Base-by-base conservation (phyloP, 345 rosid genomes). In the Garcia nutans region DNA sequence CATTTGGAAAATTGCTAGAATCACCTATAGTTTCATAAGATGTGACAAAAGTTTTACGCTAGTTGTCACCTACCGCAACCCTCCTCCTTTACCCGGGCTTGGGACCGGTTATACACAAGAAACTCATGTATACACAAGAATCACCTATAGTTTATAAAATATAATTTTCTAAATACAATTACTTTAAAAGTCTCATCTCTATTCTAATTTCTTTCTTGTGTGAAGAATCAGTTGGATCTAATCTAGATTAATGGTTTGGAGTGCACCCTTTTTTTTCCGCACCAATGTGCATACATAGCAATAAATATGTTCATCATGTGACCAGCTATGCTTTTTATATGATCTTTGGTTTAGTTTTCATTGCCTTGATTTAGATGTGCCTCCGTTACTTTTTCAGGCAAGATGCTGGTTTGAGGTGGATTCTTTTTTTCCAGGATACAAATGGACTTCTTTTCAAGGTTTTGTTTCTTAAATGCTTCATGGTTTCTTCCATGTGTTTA, bases 381-480 rank as follows among this genome's bases (percentile, higher is more conserved):
- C 67, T 31, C 68, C 47, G 59, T 75, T 76, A 74, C 62, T 56
- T 77, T 78, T 76, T 63, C 85, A 96, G 99, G 99, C 87, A 59
- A 59, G 87, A 83, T 76, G 84, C 89, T 80, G 98, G 96, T 76
- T 61, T 83, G 74, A 91, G 85, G 76, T 96, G 99, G 99, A 92
- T 93, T 76, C 79, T 93, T 74, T 96, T 96, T 88, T 91, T 96
- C 90, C 99, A 96, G 85, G 98, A 96, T 72, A 96, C 98, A 71
- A 96, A 93, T 86, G 99, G 98, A 82, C 98, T 96, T 77, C 87
- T 96, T 37, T 96, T 96, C 84, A 96, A 96, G 94, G 99, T 93
- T 68, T 55, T 79, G 76, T 77, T 76, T 56, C 67, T 74, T 24
- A 58, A 13, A 68, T 31, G 37, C 33, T 61, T 75, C 63, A 45